Evolutionary conservation across 2,329 filamentous ascomycete genomes (phyloP), one percentile per base, ranked within the genome.

Genomic region (Alternaria sp.): DNA sequence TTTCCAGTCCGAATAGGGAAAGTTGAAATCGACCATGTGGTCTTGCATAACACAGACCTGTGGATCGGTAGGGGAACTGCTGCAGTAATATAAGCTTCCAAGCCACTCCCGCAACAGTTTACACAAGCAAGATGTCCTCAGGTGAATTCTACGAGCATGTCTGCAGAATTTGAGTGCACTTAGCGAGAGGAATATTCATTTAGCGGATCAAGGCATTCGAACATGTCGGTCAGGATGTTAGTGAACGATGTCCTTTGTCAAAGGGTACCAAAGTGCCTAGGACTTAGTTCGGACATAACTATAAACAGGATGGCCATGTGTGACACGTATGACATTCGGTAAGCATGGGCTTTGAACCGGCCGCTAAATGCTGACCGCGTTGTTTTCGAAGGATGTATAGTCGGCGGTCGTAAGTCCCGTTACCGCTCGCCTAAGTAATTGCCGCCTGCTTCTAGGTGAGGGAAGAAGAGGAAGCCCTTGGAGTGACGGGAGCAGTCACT

Each of bases 351-450:
- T 59, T 56, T 55, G 54, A 55, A 32, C 57, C 59, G 59, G 62
- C 61, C 67, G 61, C 74, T 77, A 77, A 66, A 67, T 73, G 74
- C 69, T 78, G 74, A 77, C 74, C 67, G 75, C 74, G 69, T 68
- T 54, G 63, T 59, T 53, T 56, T 60, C 60, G 60, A 65, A 66
- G 60, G 63, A 64, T 54, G 53, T 60, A 68, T 63, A 61, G 65
- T 63, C 72, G 62, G 63, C 62, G 63, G 61, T 54, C 62, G 66
- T 64, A 66, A 69, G 70, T 22, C 25, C 66, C 57, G 58, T 63
- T 63, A 60, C 53, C 22, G 22, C 34, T 57, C 56, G 67, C 66
- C 64, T 68, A 71, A 63, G 51, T 12, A 36, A 9, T 34, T 41
- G 34, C 64, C 63, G 22, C 62, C 66, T 64, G 61, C 65, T 66